These are phyloP conservation scores for Spergularia bocconei DNA, from an alignment of 148 eudicot species.

Conservation along the genomic window DNA sequence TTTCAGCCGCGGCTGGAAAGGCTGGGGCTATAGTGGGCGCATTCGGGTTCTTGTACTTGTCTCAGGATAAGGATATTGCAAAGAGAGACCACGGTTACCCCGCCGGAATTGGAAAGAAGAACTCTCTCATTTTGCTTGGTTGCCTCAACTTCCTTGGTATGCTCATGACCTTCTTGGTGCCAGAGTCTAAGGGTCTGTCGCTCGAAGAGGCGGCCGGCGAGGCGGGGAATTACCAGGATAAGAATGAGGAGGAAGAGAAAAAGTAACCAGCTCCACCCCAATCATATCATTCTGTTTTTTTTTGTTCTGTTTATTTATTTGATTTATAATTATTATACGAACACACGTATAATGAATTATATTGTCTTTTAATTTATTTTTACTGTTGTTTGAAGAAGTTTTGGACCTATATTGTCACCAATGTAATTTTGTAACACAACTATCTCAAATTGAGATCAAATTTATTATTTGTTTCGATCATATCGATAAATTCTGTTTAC, in stretches of 20 bases:
- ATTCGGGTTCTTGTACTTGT: slow-evolving; percentile 48
- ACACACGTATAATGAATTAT: too few relatives aligned
- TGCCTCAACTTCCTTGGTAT: slow-evolving; percentile 43
- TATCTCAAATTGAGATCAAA: too few relatives aligned
- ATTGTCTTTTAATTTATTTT: too few relatives aligned
- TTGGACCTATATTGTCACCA: too few relatives aligned
- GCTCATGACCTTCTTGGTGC: slow-evolving; percentile 51
- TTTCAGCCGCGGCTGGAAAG: slow-evolving; percentile 65
- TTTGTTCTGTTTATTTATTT: too few relatives aligned
- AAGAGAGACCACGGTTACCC: slow-evolving; percentile 51
- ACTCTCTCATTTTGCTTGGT: slow-evolving; percentile 44
- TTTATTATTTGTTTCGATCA: too few relatives aligned
- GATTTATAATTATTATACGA: too few relatives aligned
- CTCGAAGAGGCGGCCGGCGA: slow-evolving; percentile 53
- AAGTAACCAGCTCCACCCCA: too few relatives aligned
- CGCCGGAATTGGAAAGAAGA: slow-evolving; percentile 51
- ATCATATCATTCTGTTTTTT: too few relatives aligned
- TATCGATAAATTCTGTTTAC: too few relatives aligned
- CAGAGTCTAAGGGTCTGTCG: slow-evolving; percentile 54
- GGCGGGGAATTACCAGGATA: not conserved
- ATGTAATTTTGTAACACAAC: too few relatives aligned
- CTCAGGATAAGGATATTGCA: slow-evolving; percentile 34
- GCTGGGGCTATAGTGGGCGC: slow-evolving; percentile 64
- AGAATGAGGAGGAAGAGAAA: slow-evolving; percentile 3
- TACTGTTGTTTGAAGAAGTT: too few relatives aligned